Base-by-base conservation (phyloP, 1,284 basidiomycete species). In the Sporisorium graminicola region DNA sequence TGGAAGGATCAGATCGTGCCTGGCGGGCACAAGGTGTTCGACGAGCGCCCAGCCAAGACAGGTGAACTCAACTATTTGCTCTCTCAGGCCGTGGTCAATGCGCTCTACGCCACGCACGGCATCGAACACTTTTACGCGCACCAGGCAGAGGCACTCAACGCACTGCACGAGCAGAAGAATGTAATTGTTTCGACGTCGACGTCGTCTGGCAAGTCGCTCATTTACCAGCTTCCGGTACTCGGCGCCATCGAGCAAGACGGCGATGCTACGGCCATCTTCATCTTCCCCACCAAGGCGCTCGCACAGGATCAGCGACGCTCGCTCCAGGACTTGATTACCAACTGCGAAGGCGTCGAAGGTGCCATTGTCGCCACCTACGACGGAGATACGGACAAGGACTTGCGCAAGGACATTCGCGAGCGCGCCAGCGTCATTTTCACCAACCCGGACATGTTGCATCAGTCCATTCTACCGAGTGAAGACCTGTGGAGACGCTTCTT, bases 241-340 rank as follows among this genome's bases (percentile, higher is more conserved):
- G 88, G 87, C 49, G 90, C 90, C 63, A 87, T 96, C 51, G 91
- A 94, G 85, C 86, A 89, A 22, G 89, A 93, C 81, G 83, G 84
- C 4, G 81, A 86, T 16, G 85, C 92, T 2, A 95, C 91, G 0
- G 93, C 93, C 1, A 89, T 96, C 55, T 93, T 94, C 81, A 90
- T 96, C 52, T 96, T 95, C 80, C 94, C 94, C 1, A 96, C 94
- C 1, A 96, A 96, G 91, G 94, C 94, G 10, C 88, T 96, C 31
- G 94, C 94, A 0, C 94, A 96, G 86, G 94, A 96, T 83, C 94
- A 96, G 85, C 90, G 89, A 72, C 65, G 80, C 3, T 83, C 84
- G 18, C 63, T 85, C 12, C 72, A 77, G 50, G 75, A 78, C 24
- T 83, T 96, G 6, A 80, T 95, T 0, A 88, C 82, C 64, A 87